These are phyloP conservation scores for Malassezia pachydermatis DNA, from an alignment of 1,284 basidiomycete species.

Conservation along the genomic window DNA sequence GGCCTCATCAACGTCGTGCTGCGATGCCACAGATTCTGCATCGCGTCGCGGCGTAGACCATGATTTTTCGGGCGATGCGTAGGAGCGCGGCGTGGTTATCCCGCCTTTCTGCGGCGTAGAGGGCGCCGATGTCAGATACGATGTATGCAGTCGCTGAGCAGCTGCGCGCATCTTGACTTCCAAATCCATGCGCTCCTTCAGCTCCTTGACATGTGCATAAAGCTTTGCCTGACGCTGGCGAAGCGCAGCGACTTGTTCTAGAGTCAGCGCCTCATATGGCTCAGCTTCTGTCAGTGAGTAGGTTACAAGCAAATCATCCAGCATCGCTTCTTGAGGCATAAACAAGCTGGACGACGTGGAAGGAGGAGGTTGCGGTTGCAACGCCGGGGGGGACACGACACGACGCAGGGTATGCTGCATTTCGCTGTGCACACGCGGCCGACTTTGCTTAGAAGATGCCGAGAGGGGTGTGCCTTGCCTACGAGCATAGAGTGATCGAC, in stretches of 20 bases:
- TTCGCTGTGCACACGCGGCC: no score
- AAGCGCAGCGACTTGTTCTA: conserved; percentile 10
- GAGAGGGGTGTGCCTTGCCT: no score
- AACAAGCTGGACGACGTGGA: no score
- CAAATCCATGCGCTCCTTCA: conserved; percentile 6
- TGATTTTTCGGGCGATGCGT: no score
- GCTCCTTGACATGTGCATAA: background rate
- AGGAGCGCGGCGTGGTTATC: background rate
- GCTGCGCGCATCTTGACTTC: conserved; percentile 15
- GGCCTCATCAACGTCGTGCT: conserved; percentile 1
- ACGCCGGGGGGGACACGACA: no score
- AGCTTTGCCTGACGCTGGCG: background rate
- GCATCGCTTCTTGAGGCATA: no score
- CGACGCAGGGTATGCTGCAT: no score
- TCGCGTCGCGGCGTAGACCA: background rate
- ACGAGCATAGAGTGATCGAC: no score
- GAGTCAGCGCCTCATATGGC: conserved; percentile 1
- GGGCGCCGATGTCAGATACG: background rate
- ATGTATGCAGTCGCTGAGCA: conserved; percentile 1
- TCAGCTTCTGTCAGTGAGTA: conserved; percentile 16
- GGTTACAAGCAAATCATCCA: conserved; percentile 3
- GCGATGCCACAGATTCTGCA: background rate
- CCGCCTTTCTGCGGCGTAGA: background rate
- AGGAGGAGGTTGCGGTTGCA: background rate
- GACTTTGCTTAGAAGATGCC: no score